These are phyloP conservation scores for Hyaloperonospora brassicae DNA, from an alignment of 352 stramenopile genomes.

Conservation along the genomic window DNA sequence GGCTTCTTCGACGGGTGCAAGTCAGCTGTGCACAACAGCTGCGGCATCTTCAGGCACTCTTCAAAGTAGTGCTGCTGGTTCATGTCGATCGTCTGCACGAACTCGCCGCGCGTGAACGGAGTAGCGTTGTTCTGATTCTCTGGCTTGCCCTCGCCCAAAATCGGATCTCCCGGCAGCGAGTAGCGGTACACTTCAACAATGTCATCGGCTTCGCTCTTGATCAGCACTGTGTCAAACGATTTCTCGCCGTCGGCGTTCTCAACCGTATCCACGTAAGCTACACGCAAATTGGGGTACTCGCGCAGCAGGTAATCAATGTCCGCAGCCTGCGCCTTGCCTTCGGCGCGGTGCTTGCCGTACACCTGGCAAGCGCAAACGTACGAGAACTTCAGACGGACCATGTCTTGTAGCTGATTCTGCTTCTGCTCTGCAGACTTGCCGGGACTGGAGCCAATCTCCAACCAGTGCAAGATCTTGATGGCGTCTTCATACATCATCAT, in stretches of 20 bases:
- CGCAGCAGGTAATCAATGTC: conserved; percentile 79
- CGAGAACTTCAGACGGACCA: conserved; percentile 82
- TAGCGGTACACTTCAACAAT: conserved; percentile 80
- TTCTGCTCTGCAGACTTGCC: conserved; percentile 68
- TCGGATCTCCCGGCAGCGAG: conserved; percentile 69
- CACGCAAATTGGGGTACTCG: conserved; percentile 76
- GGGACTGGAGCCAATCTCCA: conserved; percentile 68
- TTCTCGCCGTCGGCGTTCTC: conserved; percentile 28
- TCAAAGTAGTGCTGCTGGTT: conserved; percentile 86
- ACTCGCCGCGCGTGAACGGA: conserved; percentile 75
- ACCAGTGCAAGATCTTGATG: conserved; percentile 82
- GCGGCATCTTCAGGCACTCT: conserved; percentile 80
- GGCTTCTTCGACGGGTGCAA: conserved; percentile 59
- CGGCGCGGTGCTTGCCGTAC: conserved; percentile 66
- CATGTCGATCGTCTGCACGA: conserved; percentile 86
- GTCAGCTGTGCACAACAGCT: conserved; percentile 65
- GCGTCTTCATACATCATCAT: conserved; percentile 87
- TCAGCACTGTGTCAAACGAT: conserved; percentile 61
- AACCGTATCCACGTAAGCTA: conserved; percentile 79
- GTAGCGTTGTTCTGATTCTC: conserved; percentile 84
- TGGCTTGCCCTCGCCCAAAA: conserved; percentile 75
- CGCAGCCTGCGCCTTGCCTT: conserved; percentile 59
- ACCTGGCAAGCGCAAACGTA: conserved; percentile 83
- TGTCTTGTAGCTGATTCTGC: conserved; percentile 70
- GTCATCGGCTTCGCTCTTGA: conserved; percentile 68